Conservation (phyloP, 106 monocot genomes). For the Allium cepa region DNA sequence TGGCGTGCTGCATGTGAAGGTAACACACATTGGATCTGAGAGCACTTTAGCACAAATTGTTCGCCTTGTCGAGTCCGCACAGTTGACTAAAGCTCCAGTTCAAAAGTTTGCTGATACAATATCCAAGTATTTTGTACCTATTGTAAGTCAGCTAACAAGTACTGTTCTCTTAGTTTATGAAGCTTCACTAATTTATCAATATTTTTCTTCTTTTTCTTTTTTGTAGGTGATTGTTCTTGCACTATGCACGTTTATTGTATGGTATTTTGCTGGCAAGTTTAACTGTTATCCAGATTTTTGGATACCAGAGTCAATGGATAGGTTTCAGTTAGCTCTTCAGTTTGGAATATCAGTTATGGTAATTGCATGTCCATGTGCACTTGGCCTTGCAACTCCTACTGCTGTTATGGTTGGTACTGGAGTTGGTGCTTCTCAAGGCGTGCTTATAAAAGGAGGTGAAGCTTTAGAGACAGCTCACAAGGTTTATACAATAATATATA, state of each 20-base stretch:
- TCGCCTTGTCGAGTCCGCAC: conserved; percentile 83
- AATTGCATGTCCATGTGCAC: conserved; percentile 92
- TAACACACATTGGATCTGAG: conserved; percentile 74
- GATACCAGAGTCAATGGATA: conserved; percentile 89
- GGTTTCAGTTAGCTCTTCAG: conserved; percentile 88
- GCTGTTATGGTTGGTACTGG: conserved; percentile 99
- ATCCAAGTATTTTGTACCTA: conserved; percentile 80
- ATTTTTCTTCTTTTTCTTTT: neutral
- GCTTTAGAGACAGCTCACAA: conserved; percentile 88
- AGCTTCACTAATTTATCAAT: neutral
- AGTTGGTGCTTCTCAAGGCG: conserved; percentile 89
- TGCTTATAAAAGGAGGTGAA: conserved; percentile 94
- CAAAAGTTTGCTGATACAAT: conserved; percentile 75
- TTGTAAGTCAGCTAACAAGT: conserved; percentile 34
- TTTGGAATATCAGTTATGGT: conserved; percentile 96
- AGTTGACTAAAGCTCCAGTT: conserved; percentile 91
- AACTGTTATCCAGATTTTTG: conserved; percentile 59
- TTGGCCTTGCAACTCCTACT: conserved; percentile 91
- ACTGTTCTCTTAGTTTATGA: neutral
- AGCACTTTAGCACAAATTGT: conserved; percentile 80
- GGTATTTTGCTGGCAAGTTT: conserved; percentile 74
- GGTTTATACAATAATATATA: conserved; percentile 21
- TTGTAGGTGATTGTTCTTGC: conserved; percentile 74
- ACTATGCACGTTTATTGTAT: conserved; percentile 59
- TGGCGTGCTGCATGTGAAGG: conserved; percentile 78